Base-by-base conservation (phyloP, 2,329 filamentous ascomycete species). In the Penicillium psychrosexuale region DNA sequence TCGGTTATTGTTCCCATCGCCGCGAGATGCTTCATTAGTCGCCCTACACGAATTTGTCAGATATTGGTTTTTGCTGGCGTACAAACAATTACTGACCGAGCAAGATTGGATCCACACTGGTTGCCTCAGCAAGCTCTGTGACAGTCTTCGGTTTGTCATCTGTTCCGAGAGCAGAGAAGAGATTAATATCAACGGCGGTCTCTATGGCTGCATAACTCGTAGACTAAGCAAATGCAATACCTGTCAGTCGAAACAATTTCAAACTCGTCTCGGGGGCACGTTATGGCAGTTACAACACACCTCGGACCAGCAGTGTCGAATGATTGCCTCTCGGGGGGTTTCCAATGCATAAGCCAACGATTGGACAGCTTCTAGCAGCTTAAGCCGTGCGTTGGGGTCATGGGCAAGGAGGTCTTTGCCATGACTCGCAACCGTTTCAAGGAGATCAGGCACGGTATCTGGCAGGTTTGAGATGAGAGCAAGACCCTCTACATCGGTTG, bases 281-380 rank as follows among this genome's bases (percentile, higher is more conserved):
- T 3, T 3, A 39, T 13, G 6, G 5, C 8, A 8, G 8, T 28
- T 5, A 8, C 13, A 28, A 49, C 37, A 11, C 8, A 49, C 47
- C 36, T 80, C 70, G 0, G 75, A 76, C 76, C 78, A 80, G 57
- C 65, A 70, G 42, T 80, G 76, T 51, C 75, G 70, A 50, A 80
- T 70, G 70, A 80, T 78, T 0, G 77, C 76, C 64, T 81, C 78
- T 7, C 77, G 69, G 0, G 78, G 78, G 0, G 76, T 79, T 59
- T 81, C 77, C 12, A 72, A 64, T 51, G 60, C 71, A 34, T 59
- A 55, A 1, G 61, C 57, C 37, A 68, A 51, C 6, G 60, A 46
- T 8, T 61, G 56, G 6, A 61, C 56, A 0, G 62, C 42, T 40
- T 62, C 55, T 8, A 66, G 42, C 4, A 67, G 47, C 6, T 55